These are phyloP conservation scores for Hirschioporus abietinus DNA, from an alignment of 768 basidiomycete genomes.

Conservation along the genomic window DNA sequence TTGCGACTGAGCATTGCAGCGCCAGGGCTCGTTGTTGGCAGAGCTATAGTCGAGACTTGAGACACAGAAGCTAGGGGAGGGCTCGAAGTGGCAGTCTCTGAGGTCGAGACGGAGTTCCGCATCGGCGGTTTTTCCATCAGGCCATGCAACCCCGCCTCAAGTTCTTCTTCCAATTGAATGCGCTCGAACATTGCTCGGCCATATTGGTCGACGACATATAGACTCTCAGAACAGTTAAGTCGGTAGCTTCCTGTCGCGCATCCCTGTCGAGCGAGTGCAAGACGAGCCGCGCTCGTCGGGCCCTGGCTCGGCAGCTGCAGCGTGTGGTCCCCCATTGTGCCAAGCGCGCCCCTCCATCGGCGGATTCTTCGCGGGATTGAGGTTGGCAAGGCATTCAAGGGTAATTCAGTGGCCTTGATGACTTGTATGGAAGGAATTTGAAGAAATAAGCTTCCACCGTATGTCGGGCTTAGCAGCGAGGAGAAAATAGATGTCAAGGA, in stretches of 20 bases:
- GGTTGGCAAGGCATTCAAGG: background rate
- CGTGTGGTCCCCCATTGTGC: background rate
- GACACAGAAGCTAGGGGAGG: background rate
- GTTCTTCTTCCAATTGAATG: background rate
- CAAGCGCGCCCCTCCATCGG: background rate
- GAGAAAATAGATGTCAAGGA: background rate
- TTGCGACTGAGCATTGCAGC: background rate
- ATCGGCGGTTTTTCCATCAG: background rate
- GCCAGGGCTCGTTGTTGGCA: background rate
- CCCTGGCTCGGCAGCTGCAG: background rate
- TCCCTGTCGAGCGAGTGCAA: background rate
- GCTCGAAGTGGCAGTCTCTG: background rate
- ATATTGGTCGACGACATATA: background rate
- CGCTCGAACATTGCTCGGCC: background rate
- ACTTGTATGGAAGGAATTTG: background rate
- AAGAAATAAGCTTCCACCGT: background rate
- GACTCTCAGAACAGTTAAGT: background rate
- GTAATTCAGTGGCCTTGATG: background rate
- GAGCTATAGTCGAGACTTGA: background rate
- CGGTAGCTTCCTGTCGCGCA: background rate
- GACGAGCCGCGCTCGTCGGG: constrained; percentile 1
- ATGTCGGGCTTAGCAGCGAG: background rate
- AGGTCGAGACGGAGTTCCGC: background rate
- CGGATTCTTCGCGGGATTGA: background rate
- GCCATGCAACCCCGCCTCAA: background rate